Evolutionary conservation across 2,329 filamentous ascomycete genomes (phyloP).

Genomic region (Stachybotrys echinatus): DNA sequence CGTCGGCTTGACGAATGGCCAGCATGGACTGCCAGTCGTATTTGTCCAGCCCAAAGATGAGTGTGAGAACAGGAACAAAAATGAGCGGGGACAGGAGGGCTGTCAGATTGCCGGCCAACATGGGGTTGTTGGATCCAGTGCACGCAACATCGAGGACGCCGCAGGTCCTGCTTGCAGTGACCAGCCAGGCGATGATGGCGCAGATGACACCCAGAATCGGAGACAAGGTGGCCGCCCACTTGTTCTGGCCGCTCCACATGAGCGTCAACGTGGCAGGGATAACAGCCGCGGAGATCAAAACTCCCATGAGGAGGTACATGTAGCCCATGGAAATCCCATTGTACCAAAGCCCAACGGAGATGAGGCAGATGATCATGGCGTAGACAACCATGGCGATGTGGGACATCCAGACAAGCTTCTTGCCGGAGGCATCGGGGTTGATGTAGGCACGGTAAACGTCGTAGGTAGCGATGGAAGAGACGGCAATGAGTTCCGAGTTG

Average conservation of each 20-base stretch:
- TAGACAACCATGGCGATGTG: slow-evolving; percentile 66
- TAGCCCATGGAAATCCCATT: slow-evolving; percentile 83
- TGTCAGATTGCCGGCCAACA: slow-evolving; percentile 81
- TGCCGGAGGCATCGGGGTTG: slow-evolving; percentile 70
- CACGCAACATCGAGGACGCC: slow-evolving; percentile 64
- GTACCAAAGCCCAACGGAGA: slow-evolving; percentile 70
- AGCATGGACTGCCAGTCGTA: slow-evolving; percentile 86
- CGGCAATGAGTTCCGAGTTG: slow-evolving; percentile 79
- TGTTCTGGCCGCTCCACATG: slow-evolving; percentile 75
- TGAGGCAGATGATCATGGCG: slow-evolving; percentile 69
- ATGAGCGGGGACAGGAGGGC: slow-evolving; percentile 71
- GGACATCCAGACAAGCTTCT: slow-evolving; percentile 74
- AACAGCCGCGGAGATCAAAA: slow-evolving; percentile 81
- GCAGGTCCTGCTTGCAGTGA: slow-evolving; percentile 51
- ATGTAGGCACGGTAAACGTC: slow-evolving; percentile 86
- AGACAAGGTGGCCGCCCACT: slow-evolving; percentile 61
- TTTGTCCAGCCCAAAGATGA: slow-evolving; percentile 52
- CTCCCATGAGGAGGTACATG: slow-evolving; percentile 85
- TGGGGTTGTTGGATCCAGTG: slow-evolving; percentile 77
- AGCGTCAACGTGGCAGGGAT: slow-evolving; percentile 77
- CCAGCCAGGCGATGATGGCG: slow-evolving; percentile 69
- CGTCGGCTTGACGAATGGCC: slow-evolving; percentile 70
- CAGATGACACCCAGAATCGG: slow-evolving; percentile 63
- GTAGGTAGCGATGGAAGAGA: slow-evolving; percentile 82
- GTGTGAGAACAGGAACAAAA: slow-evolving; percentile 68